Evolutionary conservation across 495 filamentous ascomycete species (phyloP).

Genomic region (Astrothelium macrocarpum): DNA sequence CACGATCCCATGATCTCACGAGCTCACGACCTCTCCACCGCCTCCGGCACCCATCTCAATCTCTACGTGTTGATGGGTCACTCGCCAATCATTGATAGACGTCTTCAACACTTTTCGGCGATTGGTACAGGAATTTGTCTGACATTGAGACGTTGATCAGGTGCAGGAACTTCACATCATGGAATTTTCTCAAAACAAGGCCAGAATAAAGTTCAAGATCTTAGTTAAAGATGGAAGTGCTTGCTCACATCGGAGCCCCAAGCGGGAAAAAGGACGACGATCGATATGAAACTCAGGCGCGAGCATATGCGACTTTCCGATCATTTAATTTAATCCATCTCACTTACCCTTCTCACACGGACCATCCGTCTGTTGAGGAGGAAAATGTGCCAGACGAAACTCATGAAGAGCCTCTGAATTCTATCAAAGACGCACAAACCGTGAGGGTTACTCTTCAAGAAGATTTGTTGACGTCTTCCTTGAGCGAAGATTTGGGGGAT

Average conservation of each 20-base stretch:
- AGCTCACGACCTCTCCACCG: no score
- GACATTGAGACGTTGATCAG: no score
- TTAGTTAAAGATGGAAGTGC: slow-evolving; percentile 20
- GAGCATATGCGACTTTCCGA: slow-evolving; percentile 28
- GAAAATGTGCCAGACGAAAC: not conserved
- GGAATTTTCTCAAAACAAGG: not conserved
- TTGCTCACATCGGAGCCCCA: slow-evolving; percentile 31
- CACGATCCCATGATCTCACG: no score
- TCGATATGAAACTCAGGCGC: slow-evolving; percentile 22
- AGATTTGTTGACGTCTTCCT: slow-evolving; percentile 24
- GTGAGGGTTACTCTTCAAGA: slow-evolving; percentile 26
- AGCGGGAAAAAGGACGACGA: slow-evolving; percentile 27
- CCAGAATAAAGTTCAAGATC: not conserved
- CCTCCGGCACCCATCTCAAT: no score
- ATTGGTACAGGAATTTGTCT: no score
- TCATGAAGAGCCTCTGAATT: not conserved
- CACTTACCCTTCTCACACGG: not conserved
- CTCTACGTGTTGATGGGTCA: no score
- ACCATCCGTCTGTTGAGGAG: not conserved
- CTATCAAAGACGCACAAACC: slow-evolving; percentile 27
- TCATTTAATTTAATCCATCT: not conserved
- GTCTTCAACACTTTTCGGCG: no score
- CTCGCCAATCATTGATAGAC: no score
- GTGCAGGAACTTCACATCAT: not conserved
- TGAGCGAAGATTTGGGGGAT: not conserved